Percentiles rank a stretch among this genome's conserved stretches.
These are phyloP conservation scores for Tylopilus cervinicoccineus DNA, from an alignment of 768 basidiomycete species.

Conservation along the genomic window DNA sequence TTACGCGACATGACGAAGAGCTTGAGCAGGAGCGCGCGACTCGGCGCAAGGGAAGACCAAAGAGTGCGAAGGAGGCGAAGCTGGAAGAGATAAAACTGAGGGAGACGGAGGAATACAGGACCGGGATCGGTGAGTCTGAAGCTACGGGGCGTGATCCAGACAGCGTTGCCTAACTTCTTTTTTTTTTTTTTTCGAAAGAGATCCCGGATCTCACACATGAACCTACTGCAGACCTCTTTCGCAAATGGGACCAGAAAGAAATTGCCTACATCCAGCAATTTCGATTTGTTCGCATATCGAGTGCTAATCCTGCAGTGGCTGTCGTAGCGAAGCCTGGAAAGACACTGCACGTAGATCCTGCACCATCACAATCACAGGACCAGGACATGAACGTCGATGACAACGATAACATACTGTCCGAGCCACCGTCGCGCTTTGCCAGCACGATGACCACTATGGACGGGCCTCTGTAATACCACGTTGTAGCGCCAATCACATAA, in stretches of 20 bases:
- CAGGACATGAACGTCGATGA: constrained; percentile 30
- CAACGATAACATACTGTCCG: constrained; percentile 23
- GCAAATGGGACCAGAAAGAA: constrained; percentile 76
- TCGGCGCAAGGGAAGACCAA: constrained; percentile 72
- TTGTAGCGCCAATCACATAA: not conserved
- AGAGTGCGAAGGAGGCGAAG: constrained; percentile 60
- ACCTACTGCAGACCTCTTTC: constrained; percentile 66
- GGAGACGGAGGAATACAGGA: constrained; percentile 71
- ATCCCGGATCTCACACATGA: constrained; percentile 74
- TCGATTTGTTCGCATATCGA: constrained; percentile 73
- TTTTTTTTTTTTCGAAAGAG: constrained; percentile 41
- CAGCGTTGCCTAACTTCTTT: not conserved
- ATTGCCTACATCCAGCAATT: constrained; percentile 65
- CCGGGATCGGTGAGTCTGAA: constrained; percentile 65
- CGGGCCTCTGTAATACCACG: constrained; percentile 20
- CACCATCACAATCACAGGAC: constrained; percentile 9
- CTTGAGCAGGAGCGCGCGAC: constrained; percentile 55
- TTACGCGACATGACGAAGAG: constrained; percentile 65
- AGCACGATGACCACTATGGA: constrained; percentile 39
- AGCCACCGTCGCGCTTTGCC: constrained; percentile 32
- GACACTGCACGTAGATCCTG: constrained; percentile 37
- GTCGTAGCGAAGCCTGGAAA: constrained; percentile 60
- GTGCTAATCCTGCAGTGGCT: constrained; percentile 42
- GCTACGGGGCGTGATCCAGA: not conserved
- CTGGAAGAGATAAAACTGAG: constrained; percentile 67